Evolutionary conservation across 352 stramenopile species (phyloP), one percentile per base, ranked within the genome.

Genomic region (Elongisporangium prolatum): DNA sequence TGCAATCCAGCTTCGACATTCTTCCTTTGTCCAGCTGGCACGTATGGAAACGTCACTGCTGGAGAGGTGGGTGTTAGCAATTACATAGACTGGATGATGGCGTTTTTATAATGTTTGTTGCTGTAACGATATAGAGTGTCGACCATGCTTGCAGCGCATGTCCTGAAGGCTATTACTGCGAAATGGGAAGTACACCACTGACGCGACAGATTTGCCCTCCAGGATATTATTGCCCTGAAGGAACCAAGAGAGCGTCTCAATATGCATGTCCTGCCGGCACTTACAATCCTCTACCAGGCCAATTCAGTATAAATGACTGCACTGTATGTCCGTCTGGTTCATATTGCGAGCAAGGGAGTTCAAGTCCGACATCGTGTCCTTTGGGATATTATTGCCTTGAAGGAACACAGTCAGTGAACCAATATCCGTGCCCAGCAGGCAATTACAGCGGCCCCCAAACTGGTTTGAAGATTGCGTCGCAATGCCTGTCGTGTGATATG

Each of bases 181-280:
- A 90, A 59, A 88, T 89, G 71, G 86, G 83, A 7, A 80, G 68
- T 17, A 93, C 83, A 0, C 76, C 74, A 1, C 28, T 89, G 48
- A 91, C 78, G 10, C 72, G 68, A 52, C 80, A 89, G 55, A 63
- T 60, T 10, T 96, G 86, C 55, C 83, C 81, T 0, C 34, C 75
- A 14, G 79, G 84, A 1, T 91, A 81, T 56, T 84, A 82, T 56
- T 96, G 87, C 50, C 86, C 87, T 0, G 60, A 79, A 67, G 74
- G 72, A 38, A 93, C 87, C 0, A 87, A 84, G 44, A 72, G 76
- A 2, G 71, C 67, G 20, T 80, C 66, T 16, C 74, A 88, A 66
- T 91, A 86, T 48, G 83, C 91, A 3, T 98, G 93, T 69, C 87
- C 88, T 13, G 84, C 75, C 2, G 93, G 93, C 20, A 96, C 88